Percentiles rank a stretch among this genome's conserved stretches.
These are phyloP conservation scores for Blastobotrys muscicola DNA, from an alignment of 805 yeast species.

Conservation along the genomic window DNA sequence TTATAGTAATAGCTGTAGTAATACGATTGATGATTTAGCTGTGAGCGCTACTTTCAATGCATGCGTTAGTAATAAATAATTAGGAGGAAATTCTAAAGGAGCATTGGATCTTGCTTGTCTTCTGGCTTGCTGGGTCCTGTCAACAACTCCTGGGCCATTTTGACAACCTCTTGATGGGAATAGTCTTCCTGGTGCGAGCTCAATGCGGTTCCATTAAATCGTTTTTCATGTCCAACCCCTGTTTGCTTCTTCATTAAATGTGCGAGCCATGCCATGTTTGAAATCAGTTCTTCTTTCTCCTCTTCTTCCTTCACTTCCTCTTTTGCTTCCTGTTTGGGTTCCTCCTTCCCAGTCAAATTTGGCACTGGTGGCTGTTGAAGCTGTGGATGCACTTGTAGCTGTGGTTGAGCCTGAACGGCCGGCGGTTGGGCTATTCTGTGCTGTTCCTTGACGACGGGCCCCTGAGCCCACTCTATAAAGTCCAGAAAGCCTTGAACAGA, in stretches of 20 bases:
- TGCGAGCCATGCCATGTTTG: slow-evolving; percentile 21
- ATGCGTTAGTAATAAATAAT: neutral
- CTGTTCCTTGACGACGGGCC: slow-evolving; percentile 36
- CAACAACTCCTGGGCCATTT: too few relatives aligned
- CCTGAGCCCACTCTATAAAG: slow-evolving; percentile 49
- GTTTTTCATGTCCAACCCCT: slow-evolving; percentile 26
- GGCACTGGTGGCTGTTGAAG: slow-evolving; percentile 2
- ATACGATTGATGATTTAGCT: neutral
- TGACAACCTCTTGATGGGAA: neutral
- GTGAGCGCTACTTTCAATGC: neutral
- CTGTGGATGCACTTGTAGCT: slow-evolving; percentile 2
- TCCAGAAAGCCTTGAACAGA: slow-evolving; percentile 40
- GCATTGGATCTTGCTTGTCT: neutral
- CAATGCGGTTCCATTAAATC: slow-evolving; percentile 26
- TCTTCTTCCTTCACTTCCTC: slow-evolving; percentile 15
- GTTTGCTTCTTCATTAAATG: slow-evolving; percentile 24
- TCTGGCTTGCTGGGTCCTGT: neutral
- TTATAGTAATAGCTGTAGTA: neutral
- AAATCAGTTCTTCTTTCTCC: neutral
- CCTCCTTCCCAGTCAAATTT: neutral
- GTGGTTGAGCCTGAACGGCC: neutral
- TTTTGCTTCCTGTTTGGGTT: slow-evolving; percentile 1
- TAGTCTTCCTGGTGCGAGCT: neutral
- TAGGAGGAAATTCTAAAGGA: neutral
- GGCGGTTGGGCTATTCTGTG: slow-evolving; percentile 22